Evolutionary conservation across 2,329 filamentous ascomycete genomes (phyloP), one percentile per base, ranked within the genome.

Genomic region (Whalleya microplaca): DNA sequence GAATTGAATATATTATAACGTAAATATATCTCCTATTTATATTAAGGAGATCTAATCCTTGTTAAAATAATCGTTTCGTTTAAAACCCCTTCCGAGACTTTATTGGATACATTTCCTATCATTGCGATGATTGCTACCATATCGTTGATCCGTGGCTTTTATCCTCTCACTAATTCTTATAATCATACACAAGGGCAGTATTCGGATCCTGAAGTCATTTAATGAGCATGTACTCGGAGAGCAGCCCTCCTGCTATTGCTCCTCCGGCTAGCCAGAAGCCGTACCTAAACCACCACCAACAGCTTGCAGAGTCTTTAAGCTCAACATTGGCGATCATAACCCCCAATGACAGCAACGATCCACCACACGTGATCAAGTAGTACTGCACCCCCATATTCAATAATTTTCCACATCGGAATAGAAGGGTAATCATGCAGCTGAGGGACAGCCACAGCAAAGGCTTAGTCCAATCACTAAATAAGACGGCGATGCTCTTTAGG

Each of bases 401-500:
- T 1, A 66, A 32, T 16, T 51, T 45, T 6, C 66, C 66, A 16
- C 61, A 64, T 8, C 55, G 46, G 7, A 56, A 56, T 10, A 70
- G 56, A 2, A 68, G 47, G 3, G 55, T 46, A 40, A 65, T 16
- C 69, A 71, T 70, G 32, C 53, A 59, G 27, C 51, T 50, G 3
- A 67, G 61, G 10, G 63, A 48, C 0, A 64, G n/a, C 62, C 62
- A 69, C 1, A 70, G 53, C 3, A 66, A 27, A 7, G 61, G 48
- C 57, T 69, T 72, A 18, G 66, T 68, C 32, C 50, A 46, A 6
- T 68, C 64, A 7, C 61, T 44, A 44, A 71, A 64, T 14, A 68
- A 55, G 12, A 75, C 71, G 1, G 72, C 71, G 21, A 68, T 66
- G 59, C 71, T 72, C 58, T 69, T 71, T 16, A 75, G 58, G 2